Evolutionary conservation across 192 early-diverging fungal genomes (phyloP), one percentile per base, ranked within the genome.

Genomic region (Ambispora gerdemannii): DNA sequence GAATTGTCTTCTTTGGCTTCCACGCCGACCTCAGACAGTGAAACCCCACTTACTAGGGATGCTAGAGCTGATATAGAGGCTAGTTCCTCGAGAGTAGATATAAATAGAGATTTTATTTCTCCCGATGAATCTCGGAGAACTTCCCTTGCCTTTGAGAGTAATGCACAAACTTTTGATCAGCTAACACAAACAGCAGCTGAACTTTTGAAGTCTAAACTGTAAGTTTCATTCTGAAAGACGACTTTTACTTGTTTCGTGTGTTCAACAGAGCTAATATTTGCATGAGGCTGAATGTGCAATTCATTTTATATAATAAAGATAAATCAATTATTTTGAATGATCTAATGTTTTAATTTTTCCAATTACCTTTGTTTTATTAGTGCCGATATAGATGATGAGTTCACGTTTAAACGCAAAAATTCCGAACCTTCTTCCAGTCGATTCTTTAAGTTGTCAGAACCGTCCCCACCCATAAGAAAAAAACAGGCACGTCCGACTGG

Each of bases 351-450:
- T 58, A 24, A 28, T 28, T 25, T 24, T 11, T 25, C 19, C 19
- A 58, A 58, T 58, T 11, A 58, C 55, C 55, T 28, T 58, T n/a
- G 27, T 58, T 28, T 25, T 58, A 24, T 13, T 13, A 58, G 10
- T 24, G 11, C 17, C 8, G 6, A 47, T 10, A 47, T 27, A 30
- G 33, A 56, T n/a, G 67, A 69, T 20, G 52, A 69, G 24, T 55
- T 69, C 38, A 69, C 67, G 4, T 69, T 69, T 36, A 69, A 69
- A 38, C 67, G 67, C 30, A 69, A 69, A 43, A 4, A 52, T 15
- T 34, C 50, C 4, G 10, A 1, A 4, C 28, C n/a, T 19, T 28
- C 67, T 35, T 4, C 34, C 30, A 69, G 52, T 13, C 50, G 52
- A 56, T 33, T 69, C 3, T 69, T 69, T 28, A n/a, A n/a, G n/a